Conservation (phyloP, 1,139 yeast genomes). For the Lodderomyces oxycetoniae region DNA sequence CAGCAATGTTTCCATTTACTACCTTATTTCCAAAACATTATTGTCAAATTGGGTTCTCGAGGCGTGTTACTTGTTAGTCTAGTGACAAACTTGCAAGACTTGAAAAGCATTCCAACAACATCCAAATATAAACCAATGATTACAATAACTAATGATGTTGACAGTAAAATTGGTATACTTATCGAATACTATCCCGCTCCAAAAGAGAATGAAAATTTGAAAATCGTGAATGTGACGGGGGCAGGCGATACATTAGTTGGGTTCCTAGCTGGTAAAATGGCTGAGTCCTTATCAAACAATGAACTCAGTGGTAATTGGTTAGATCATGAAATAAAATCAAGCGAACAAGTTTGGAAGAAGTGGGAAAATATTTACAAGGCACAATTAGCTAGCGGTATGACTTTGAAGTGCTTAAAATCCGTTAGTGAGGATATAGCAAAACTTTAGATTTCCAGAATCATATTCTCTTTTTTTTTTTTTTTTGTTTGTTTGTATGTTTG, state of each 20-base stretch:
- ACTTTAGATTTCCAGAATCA: slow-evolving; percentile 4
- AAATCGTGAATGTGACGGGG: slow-evolving; percentile 56
- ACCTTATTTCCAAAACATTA: slow-evolving; percentile 66
- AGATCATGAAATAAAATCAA: slow-evolving; percentile 18
- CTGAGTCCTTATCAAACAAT: neutral
- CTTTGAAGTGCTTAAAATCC: slow-evolving; percentile 32
- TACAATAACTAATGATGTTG: slow-evolving; percentile 7
- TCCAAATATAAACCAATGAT: slow-evolving; percentile 27
- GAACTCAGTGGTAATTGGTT: slow-evolving; percentile 20
- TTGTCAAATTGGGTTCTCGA: slow-evolving; percentile 62
- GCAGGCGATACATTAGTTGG: slow-evolving; percentile 74
- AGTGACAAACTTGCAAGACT: slow-evolving; percentile 24
- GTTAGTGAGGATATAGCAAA: slow-evolving; percentile 11
- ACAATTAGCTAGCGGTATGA: slow-evolving; percentile 52
- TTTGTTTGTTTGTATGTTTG: too few relatives aligned
- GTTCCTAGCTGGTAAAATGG: slow-evolving; percentile 27
- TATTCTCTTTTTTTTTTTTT: too few relatives aligned
- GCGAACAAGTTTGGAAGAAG: slow-evolving; percentile 30
- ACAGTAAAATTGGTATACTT: slow-evolving; percentile 31
- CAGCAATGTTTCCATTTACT: slow-evolving; percentile 68
- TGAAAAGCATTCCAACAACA: slow-evolving; percentile 33
- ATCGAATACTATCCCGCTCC: slow-evolving; percentile 63
- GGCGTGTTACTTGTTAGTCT: slow-evolving; percentile 53
- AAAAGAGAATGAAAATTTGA: slow-evolving; percentile 23
- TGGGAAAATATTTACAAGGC: slow-evolving; percentile 41